These are phyloP conservation scores for Colletotrichum salicis DNA, from an alignment of 2,329 filamentous ascomycete species.

Conservation along the genomic window DNA sequence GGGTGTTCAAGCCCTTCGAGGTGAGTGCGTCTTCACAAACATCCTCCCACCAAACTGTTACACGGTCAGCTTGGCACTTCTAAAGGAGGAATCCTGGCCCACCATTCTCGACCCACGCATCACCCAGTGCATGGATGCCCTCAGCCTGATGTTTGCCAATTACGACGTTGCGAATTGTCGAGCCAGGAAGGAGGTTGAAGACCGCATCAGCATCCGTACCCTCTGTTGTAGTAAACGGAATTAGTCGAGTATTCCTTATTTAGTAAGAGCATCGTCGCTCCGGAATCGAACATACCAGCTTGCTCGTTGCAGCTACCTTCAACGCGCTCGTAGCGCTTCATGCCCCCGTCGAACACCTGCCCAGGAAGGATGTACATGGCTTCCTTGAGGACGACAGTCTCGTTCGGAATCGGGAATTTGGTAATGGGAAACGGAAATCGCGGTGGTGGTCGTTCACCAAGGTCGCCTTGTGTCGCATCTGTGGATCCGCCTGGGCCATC, in stretches of 20 bases:
- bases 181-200: slow-evolving; percentile 49
- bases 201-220: slow-evolving; percentile 53
- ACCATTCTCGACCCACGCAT: slow-evolving; percentile 46
- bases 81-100: not conserved
- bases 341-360: slow-evolving; percentile 47
- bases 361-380: slow-evolving; percentile 47
- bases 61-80: not conserved
- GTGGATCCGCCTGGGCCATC: slow-evolving; percentile 39
- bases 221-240: slow-evolving; percentile 40
- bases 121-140: slow-evolving; percentile 45
- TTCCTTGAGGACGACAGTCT: slow-evolving; percentile 41
- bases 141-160: slow-evolving; percentile 50
- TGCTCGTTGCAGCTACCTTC: slow-evolving; percentile 56
- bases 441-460: slow-evolving; percentile 41
- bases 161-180: slow-evolving; percentile 51
- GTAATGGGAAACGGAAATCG: slow-evolving; percentile 44
- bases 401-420: slow-evolving; percentile 43
- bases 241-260: too few relatives aligned
- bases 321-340: slow-evolving; percentile 51
- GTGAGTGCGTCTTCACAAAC: slow-evolving; percentile 44
- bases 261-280: too few relatives aligned
- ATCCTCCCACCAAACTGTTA: slow-evolving; percentile 44
- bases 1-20: slow-evolving; percentile 43
- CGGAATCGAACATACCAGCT: slow-evolving; percentile 26
- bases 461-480: slow-evolving; percentile 42